phyloP scores from a whole-genome alignment of 768 basidiomycete species.

The Gelatoporia subvermispora region DNA sequence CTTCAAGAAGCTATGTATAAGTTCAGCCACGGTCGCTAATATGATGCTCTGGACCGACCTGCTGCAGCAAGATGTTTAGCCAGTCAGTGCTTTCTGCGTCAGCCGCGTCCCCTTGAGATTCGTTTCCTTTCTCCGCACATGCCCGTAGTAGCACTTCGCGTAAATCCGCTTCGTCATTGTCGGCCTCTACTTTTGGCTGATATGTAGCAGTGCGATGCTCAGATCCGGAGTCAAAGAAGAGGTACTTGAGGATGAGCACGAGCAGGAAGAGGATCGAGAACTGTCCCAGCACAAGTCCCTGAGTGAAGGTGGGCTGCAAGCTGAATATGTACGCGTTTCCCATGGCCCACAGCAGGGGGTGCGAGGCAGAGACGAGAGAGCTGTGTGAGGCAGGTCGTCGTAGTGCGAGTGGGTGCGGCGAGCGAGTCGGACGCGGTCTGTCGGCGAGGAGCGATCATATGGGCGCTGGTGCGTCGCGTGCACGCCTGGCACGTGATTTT shows the following conservation, averaged over 20 bases:
- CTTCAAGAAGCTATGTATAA: constrained; percentile 49
- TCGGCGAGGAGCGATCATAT: too few relatives aligned
- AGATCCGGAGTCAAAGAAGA: constrained; percentile 79
- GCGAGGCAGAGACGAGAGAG: constrained; percentile 2
- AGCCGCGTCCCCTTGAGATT: constrained; percentile 20
- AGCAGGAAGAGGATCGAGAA: constrained; percentile 78
- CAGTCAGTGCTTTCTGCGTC: constrained; percentile 79
- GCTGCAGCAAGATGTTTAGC: constrained; percentile 82
- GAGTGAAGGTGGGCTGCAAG: constrained; percentile 87
- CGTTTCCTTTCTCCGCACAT: constrained; percentile 4
- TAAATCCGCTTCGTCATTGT: constrained; percentile 20
- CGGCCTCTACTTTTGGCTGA: constrained; percentile 52
- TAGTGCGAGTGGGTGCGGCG: too few relatives aligned
- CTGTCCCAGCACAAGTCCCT: constrained; percentile 91
- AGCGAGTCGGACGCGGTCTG: too few relatives aligned
- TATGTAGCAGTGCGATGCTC: constrained; percentile 52
- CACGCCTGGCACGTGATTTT: too few relatives aligned
- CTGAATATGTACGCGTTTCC: constrained; percentile 61
- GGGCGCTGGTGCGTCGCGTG: too few relatives aligned
- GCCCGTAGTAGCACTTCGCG: not conserved
- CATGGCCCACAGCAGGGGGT: constrained; percentile 19
- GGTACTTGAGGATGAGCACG: constrained; percentile 82
- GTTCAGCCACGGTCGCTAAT: too few relatives aligned
- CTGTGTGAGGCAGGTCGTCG: constrained; percentile 6
- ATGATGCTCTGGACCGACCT: constrained; percentile 41